Conservation (phyloP, 2,329 filamentous ascomycete genomes). For the Arachnopeziza araneosa region DNA sequence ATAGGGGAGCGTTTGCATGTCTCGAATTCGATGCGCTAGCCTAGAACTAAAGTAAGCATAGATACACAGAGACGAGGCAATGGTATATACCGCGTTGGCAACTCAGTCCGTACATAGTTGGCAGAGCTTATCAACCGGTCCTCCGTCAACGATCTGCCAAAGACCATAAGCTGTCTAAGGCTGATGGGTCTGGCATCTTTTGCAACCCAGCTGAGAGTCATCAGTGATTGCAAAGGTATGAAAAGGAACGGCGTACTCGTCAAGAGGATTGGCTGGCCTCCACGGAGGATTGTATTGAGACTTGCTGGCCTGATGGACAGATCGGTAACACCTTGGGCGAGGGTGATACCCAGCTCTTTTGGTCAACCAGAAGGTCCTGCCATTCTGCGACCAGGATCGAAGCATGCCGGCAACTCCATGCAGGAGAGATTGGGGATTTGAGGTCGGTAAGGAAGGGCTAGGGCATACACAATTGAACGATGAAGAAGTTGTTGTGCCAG, state of each 20-base stretch:
- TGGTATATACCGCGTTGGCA: constrained; percentile 65
- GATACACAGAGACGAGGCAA: background rate
- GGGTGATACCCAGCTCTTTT: constrained; percentile 9
- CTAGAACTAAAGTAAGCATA: constrained; percentile 37
- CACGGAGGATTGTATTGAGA: constrained; percentile 38
- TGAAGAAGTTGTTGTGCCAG: background rate
- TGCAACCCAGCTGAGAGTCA: constrained; percentile 70
- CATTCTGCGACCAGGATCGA: constrained; percentile 30
- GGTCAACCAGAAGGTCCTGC: constrained; percentile 27
- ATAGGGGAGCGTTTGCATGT: constrained; percentile 95
- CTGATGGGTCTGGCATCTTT: constrained; percentile 93
- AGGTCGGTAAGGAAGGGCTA: background rate
- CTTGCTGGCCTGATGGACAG: background rate
- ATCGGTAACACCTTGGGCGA: background rate
- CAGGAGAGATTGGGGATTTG: background rate
- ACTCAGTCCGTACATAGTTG: constrained; percentile 94
- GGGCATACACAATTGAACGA: background rate
- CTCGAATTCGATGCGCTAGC: constrained; percentile 87
- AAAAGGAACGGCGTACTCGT: constrained; percentile 47
- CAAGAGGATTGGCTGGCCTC: constrained; percentile 58
- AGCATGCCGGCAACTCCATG: constrained; percentile 33
- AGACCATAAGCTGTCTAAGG: constrained; percentile 93
- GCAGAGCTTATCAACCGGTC: constrained; percentile 84
- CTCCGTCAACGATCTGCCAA: constrained; percentile 89
- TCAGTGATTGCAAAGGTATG: constrained; percentile 7